Percentiles rank a stretch among this genome's conserved stretches.
Evolutionary conservation across 2,329 filamentous ascomycete genomes (phyloP).

Genomic region (Ilyonectria sp.): DNA sequence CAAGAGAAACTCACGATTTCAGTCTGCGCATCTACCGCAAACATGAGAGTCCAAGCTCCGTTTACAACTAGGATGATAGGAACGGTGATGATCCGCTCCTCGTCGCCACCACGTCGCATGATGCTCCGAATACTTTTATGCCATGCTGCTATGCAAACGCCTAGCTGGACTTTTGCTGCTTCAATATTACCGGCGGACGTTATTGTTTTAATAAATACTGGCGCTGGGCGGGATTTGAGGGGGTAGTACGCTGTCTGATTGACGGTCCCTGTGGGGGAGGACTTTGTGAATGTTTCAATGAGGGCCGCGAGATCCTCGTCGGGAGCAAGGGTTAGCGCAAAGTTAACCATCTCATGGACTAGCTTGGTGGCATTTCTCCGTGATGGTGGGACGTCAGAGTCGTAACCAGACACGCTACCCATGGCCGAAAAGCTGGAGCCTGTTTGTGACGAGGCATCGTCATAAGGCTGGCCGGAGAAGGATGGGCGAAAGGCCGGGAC

Average conservation of each 20-base stretch:
- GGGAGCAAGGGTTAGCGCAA: slow-evolving; percentile 20
- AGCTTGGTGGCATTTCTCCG: neutral
- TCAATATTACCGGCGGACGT: slow-evolving; percentile 18
- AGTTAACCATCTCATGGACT: neutral
- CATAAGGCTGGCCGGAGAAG: slow-evolving; percentile 1
- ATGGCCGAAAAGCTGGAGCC: slow-evolving; percentile 3
- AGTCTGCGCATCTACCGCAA: slow-evolving; percentile 18
- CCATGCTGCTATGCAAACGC: slow-evolving; percentile 33
- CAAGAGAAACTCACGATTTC: slow-evolving; percentile 25
- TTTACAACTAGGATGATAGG: slow-evolving; percentile 26
- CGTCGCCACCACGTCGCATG: slow-evolving; percentile 3
- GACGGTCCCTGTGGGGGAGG: neutral
- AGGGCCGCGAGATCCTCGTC: slow-evolving; percentile 1
- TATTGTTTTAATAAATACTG: slow-evolving; percentile 31
- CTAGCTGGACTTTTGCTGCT: slow-evolving; percentile 22
- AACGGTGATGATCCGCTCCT: slow-evolving; percentile 21
- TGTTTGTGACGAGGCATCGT: slow-evolving; percentile 3
- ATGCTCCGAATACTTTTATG: slow-evolving; percentile 29
- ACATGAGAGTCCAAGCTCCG: slow-evolving; percentile 21
- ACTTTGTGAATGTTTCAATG: slow-evolving; percentile 16
- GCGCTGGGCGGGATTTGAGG: slow-evolving; percentile 18
- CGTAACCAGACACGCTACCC: neutral
- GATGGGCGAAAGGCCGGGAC: slow-evolving; percentile 19
- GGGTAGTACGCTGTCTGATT: slow-evolving; percentile 26
- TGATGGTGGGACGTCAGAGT: neutral